Conservation (phyloP, 2,329 filamentous ascomycete species). For the Aspergillus transmontanensis region DNA sequence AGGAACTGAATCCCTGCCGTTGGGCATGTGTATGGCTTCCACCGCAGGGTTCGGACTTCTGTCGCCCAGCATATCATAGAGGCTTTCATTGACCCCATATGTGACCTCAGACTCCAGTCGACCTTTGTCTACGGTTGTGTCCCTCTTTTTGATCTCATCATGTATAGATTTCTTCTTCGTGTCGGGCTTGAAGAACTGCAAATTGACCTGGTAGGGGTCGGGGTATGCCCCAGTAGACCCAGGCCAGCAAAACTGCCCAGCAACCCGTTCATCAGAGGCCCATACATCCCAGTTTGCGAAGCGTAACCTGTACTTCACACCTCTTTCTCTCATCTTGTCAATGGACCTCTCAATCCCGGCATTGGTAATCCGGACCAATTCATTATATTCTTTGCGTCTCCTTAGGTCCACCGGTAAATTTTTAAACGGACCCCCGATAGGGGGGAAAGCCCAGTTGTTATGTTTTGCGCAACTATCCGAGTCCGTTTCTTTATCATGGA, state of each 20-base stretch:
- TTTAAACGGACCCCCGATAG: not conserved
- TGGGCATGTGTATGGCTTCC: not conserved
- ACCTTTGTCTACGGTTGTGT: not conserved
- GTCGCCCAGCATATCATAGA: not conserved
- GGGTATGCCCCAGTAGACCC: constrained; percentile 22
- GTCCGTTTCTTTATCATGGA: not conserved
- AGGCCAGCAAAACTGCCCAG: constrained; percentile 35
- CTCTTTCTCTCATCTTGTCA: not conserved
- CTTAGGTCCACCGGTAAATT: not conserved
- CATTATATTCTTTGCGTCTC: constrained; percentile 9
- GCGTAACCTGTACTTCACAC: constrained; percentile 15
- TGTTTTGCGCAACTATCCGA: constrained; percentile 4
- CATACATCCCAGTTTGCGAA: constrained; percentile 34
- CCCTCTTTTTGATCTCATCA: not conserved
- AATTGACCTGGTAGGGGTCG: constrained; percentile 31
- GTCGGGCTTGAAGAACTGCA: constrained; percentile 37
- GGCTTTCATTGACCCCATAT: not conserved
- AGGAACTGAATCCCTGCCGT: not conserved
- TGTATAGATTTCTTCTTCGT: not conserved
- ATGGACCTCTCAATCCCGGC: not conserved
- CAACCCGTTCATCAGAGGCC: constrained; percentile 24
- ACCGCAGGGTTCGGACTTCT: not conserved
- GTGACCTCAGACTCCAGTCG: not conserved
- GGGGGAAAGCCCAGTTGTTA: constrained; percentile 10
- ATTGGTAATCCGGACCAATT: constrained; percentile 11